These are phyloP conservation scores for Amyloporia xantha DNA, from an alignment of 768 basidiomycete species.

Conservation along the genomic window DNA sequence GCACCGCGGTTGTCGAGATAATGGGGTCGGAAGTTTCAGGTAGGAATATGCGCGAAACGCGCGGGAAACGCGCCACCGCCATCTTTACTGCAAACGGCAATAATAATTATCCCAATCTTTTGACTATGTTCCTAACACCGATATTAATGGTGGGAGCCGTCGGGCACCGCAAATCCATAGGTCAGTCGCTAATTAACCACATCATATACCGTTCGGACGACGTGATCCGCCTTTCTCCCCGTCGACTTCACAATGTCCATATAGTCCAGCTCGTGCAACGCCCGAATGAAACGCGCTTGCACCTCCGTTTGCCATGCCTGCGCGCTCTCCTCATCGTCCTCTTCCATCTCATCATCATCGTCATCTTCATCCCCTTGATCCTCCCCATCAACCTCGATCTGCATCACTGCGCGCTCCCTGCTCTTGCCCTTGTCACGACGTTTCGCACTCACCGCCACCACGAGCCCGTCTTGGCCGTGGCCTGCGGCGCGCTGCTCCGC, in stretches of 20 bases:
- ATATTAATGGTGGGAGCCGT: too few species aligned
- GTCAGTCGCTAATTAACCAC: slow-evolving; percentile 24
- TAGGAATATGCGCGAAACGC: too few species aligned
- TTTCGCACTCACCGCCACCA: background rate
- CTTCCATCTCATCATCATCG: slow-evolving; percentile 26
- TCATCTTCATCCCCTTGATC: slow-evolving; percentile 19
- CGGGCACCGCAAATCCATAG: too few species aligned
- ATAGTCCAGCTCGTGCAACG: slow-evolving; percentile 77
- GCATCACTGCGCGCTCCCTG: background rate
- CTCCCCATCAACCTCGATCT: slow-evolving; percentile 12
- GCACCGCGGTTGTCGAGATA: too few species aligned
- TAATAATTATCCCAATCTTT: too few species aligned
- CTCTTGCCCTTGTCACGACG: background rate
- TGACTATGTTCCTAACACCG: too few species aligned
- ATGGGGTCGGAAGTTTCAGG: too few species aligned
- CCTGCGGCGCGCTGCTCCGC: background rate
- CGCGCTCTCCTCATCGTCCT: slow-evolving; percentile 24
- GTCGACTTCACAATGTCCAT: slow-evolving; percentile 78
- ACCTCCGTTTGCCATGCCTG: slow-evolving; percentile 57
- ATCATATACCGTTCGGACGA: slow-evolving; percentile 63
- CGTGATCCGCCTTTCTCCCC: slow-evolving; percentile 70
- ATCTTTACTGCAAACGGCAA: too few species aligned
- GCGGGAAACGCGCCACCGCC: too few species aligned
- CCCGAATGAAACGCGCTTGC: slow-evolving; percentile 74
- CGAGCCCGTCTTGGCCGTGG: slow-evolving; percentile 11